Conservation (phyloP, 2,329 filamentous ascomycete genomes). For the Ceratocystis albifundus region DNA sequence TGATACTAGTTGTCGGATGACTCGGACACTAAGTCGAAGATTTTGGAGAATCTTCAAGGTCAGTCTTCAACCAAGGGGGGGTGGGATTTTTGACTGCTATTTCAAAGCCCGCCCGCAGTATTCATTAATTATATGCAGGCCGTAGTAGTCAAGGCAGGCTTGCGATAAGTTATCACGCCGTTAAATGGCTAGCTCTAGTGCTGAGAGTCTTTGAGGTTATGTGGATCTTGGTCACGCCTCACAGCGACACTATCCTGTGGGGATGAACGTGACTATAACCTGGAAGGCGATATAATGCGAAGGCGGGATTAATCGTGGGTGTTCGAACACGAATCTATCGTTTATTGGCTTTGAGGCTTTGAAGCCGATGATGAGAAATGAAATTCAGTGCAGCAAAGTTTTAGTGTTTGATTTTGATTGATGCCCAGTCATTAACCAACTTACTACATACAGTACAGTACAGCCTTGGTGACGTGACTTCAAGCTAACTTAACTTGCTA, state of each 20-base stretch:
- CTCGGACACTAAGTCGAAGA: background rate
- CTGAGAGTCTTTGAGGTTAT: background rate
- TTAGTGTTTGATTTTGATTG: constrained; percentile 2
- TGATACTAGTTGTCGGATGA: background rate
- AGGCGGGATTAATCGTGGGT: background rate
- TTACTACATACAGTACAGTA: background rate
- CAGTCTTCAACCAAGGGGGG: too few relatives aligned
- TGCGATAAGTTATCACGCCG: constrained; percentile 6
- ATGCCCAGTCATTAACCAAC: background rate
- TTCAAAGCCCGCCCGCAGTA: background rate
- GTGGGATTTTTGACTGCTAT: background rate
- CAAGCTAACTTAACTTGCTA: background rate
- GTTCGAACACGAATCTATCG: background rate
- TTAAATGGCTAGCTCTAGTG: background rate
- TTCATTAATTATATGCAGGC: background rate
- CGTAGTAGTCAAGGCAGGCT: background rate
- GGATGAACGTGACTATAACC: background rate
- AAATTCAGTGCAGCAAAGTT: background rate
- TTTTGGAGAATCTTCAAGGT: background rate
- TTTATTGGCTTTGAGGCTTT: background rate
- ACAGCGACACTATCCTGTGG: background rate
- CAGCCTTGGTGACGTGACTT: constrained; percentile 1
- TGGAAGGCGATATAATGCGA: background rate
- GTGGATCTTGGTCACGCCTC: background rate
- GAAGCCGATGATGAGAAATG: background rate